Percentiles rank a stretch among this genome's conserved stretches.
phyloP scores from a whole-genome alignment of 2,329 filamentous ascomycete species.

The Penicillium brasilianum region DNA sequence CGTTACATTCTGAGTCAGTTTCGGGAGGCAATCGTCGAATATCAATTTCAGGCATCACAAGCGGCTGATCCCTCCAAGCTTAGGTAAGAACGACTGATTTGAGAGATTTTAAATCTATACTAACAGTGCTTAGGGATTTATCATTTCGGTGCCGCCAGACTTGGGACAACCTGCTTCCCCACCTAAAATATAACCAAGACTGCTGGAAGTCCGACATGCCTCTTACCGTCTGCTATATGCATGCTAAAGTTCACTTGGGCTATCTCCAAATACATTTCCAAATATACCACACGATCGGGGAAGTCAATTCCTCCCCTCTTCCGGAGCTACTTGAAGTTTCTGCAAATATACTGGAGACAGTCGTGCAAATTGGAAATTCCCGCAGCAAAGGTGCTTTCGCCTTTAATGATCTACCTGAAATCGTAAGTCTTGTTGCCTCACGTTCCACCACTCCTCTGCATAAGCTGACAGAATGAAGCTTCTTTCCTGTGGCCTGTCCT shows the following conservation, averaged over 20 bases:
- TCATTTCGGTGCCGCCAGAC: conserved; percentile 17
- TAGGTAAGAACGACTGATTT: conserved; percentile 8
- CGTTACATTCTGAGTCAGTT: conserved; percentile 22
- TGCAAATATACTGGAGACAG: conserved; percentile 23
- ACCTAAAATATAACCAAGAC: conserved; percentile 16
- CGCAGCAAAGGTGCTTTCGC: conserved; percentile 10
- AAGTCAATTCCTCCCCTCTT: conserved; percentile 2
- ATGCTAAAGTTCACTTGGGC: conserved; percentile 21
- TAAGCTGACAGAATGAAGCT: conserved; percentile 14
- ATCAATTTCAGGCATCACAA: conserved; percentile 19
- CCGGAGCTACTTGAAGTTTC: conserved; percentile 22
- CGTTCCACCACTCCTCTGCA: background rate
- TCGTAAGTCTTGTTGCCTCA: conserved; percentile 11
- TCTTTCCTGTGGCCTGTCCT: conserved; percentile 20
- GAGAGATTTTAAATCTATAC: background rate
- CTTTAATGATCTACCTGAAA: conserved; percentile 18
- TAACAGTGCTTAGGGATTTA: conserved; percentile 13
- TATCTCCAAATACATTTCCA: conserved; percentile 26
- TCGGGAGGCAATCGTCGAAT: conserved; percentile 23
- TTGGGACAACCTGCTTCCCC: conserved; percentile 17
- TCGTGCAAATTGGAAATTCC: conserved; percentile 20
- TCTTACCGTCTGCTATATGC: conserved; percentile 14
- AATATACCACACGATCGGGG: conserved; percentile 17
- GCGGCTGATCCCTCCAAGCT: conserved; percentile 15
- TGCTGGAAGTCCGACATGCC: conserved; percentile 21